phyloP scores from a whole-genome alignment of 2,329 filamentous ascomycete species.

The Nothomitra cinnamomea region DNA sequence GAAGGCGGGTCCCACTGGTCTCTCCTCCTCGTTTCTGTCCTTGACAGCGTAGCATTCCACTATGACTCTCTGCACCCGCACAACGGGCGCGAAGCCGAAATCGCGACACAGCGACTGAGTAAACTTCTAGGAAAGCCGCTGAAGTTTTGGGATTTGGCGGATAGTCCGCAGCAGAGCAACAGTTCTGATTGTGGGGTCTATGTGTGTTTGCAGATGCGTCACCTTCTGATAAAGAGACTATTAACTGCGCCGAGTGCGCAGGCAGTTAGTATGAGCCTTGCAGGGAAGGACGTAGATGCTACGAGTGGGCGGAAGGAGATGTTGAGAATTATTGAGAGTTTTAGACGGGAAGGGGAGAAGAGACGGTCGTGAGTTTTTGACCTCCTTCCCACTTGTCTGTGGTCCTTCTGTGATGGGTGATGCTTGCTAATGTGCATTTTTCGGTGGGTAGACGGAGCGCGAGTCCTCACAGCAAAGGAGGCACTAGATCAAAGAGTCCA shows the following conservation, averaged over 20 bases:
- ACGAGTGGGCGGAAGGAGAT: slow-evolving; percentile 74
- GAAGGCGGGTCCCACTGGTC: slow-evolving; percentile 94
- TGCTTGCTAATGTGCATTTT: neutral
- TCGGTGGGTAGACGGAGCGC: neutral
- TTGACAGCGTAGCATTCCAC: slow-evolving; percentile 87
- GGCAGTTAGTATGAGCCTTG: slow-evolving; percentile 91
- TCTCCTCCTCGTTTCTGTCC: slow-evolving; percentile 69
- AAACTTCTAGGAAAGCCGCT: slow-evolving; percentile 48
- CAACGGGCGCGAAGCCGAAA: slow-evolving; percentile 58
- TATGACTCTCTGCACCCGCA: slow-evolving; percentile 73
- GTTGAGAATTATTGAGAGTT: slow-evolving; percentile 69
- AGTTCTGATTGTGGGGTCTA: slow-evolving; percentile 89
- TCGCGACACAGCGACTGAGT: slow-evolving; percentile 51
- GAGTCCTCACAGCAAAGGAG: neutral
- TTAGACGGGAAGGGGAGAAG: slow-evolving; percentile 75
- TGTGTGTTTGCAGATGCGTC: slow-evolving; percentile 87
- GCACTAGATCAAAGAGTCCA: slow-evolving; percentile 4
- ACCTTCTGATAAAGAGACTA: slow-evolving; percentile 73
- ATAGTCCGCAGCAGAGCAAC: slow-evolving; percentile 84
- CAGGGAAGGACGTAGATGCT: slow-evolving; percentile 68
- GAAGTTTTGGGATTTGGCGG: slow-evolving; percentile 64
- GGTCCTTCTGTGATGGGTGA: neutral
- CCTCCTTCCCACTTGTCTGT: neutral
- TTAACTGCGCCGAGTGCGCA: slow-evolving; percentile 62
- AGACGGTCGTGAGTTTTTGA: slow-evolving; percentile 51